Evolutionary conservation across 1,139 yeast genomes (phyloP).

Genomic region (Candida tunisiensis): DNA sequence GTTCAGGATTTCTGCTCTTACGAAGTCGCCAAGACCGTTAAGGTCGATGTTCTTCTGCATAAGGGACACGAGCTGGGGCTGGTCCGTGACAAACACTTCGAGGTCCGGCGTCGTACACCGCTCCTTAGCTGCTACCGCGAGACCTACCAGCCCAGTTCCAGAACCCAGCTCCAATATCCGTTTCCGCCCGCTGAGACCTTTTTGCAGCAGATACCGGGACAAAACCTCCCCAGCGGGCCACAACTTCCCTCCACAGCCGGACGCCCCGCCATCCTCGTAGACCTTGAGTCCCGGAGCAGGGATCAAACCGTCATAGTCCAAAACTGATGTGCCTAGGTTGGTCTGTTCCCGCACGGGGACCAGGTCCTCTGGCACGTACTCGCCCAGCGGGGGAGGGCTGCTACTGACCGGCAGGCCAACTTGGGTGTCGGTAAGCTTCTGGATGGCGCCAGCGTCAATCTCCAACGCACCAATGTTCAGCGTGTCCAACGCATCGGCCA

Average conservation of each 20-base stretch:
- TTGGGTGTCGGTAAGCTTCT: no score
- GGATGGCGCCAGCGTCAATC: no score
- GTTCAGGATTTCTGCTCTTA: constrained; percentile 25
- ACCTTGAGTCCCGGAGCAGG: constrained; percentile 23
- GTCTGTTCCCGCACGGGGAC: constrained; percentile 20
- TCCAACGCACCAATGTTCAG: no score
- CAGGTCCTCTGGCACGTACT: no score
- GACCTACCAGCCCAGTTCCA: constrained; percentile 38
- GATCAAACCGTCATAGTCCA: constrained; percentile 27
- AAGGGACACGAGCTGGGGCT: constrained; percentile 23
- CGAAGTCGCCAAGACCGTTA: constrained; percentile 21
- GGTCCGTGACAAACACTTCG: constrained; percentile 28
- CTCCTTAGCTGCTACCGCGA: constrained; percentile 19
- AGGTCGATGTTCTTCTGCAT: constrained; percentile 28
- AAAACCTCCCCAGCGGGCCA: constrained; percentile 43
- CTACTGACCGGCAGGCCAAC: no score
- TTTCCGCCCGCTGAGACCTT: constrained; percentile 11
- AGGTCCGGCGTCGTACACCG: constrained; percentile 13
- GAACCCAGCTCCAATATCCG: constrained; percentile 34
- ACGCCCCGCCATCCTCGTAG: constrained; percentile 36
- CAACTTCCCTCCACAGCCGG: constrained; percentile 43
- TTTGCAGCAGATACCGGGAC: constrained; percentile 25
- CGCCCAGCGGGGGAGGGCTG: no score
- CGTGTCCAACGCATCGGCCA: no score
- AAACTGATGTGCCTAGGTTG: constrained; percentile 24